phyloP scores from a whole-genome alignment of 2,329 filamentous ascomycete species.

The Alternaria atra region DNA sequence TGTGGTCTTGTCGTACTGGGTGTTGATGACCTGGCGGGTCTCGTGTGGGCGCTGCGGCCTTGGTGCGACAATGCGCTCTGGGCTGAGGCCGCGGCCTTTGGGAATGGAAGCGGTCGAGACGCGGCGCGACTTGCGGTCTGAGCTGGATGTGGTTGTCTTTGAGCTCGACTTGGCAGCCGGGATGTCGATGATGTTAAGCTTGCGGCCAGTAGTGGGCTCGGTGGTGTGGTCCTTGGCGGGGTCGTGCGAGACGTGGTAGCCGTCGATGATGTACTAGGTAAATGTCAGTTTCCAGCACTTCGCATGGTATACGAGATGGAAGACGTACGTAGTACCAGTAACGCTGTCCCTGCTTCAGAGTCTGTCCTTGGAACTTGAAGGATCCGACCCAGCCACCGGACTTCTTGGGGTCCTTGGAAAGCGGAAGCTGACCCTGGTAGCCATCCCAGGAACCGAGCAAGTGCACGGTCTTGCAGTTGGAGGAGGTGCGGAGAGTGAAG shows the following conservation, averaged over 20 bases:
- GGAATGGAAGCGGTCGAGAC: constrained; percentile 72
- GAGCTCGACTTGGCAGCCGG: constrained; percentile 62
- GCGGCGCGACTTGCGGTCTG: constrained; percentile 58
- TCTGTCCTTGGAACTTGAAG: constrained; percentile 91
- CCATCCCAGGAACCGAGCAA: constrained; percentile 98
- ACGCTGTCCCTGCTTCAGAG: constrained; percentile 85
- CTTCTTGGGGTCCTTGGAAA: constrained; percentile 90
- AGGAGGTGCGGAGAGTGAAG: constrained; percentile 94
- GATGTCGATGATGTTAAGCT: constrained; percentile 96
- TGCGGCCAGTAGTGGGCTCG: constrained; percentile 95
- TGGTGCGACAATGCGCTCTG: constrained; percentile 89
- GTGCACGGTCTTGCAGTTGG: constrained; percentile 96
- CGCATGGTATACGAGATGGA: background rate
- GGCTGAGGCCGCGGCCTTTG: constrained; percentile 87
- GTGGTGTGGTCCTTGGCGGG: constrained; percentile 87
- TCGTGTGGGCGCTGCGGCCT: constrained; percentile 89
- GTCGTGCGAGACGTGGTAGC: constrained; percentile 97
- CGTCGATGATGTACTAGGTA: constrained; percentile 88
- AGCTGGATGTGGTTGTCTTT: constrained; percentile 57
- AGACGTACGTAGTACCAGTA: constrained; percentile 94
- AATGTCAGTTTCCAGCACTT: constrained; percentile 28
- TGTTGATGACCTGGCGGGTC: constrained; percentile 85
- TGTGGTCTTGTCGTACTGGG: constrained; percentile 77
- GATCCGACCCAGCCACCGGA: constrained; percentile 93
- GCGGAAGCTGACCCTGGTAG: constrained; percentile 92